Base-by-base conservation (phyloP, 2,329 filamentous ascomycete species). In the Colletotrichum sp. region DNA sequence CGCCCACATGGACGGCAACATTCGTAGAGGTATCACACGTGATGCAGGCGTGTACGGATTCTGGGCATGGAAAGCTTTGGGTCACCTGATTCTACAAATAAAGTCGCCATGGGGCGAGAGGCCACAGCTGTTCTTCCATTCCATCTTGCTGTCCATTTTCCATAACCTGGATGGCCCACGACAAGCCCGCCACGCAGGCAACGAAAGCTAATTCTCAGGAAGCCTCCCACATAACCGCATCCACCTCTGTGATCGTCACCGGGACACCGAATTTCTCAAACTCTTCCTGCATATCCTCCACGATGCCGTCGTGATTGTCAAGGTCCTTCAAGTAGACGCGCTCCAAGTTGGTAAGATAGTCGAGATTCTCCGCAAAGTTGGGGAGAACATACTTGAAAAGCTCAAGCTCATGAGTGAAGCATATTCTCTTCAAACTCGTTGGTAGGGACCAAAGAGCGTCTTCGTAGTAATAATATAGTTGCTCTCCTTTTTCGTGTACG, bases 41-140 rank as follows among this genome's bases (percentile, higher is more conserved):
- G 39, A n/a, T n/a, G 43, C n/a, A 6, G 10, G 43, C n/a, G n/a
- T 0, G 12, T 21, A 52, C n/a, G 2, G 2, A 24, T 13, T 21
- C n/a, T 52, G n/a, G 43, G n/a, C n/a, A 12, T 52, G 6, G 10
- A 52, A 48, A 52, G 0, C 1, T 21, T 52, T 52, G n/a, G n/a
- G n/a, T 13, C 1, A 52, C 2, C 43, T 52, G 43, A 52, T 13
- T 24, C n/a, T 52, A 24, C 13, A 21, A 21, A 24, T 13, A 52
- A 52, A 52, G 43, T 52, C 10, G 0, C n/a, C 43, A 7, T 1
- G n/a, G 0, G 3, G 10, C 43, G 43, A 13, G 10, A 52, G 43
- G n/a, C 43, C n/a, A 1, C 2, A 21, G 4, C 12, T 13, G 43
- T 52, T 48, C n/a, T 52, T 21, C 10, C 43, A 13, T 21, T 52